Base-by-base conservation (phyloP, 768 basidiomycete species). In the Boletus rex-veris region DNA sequence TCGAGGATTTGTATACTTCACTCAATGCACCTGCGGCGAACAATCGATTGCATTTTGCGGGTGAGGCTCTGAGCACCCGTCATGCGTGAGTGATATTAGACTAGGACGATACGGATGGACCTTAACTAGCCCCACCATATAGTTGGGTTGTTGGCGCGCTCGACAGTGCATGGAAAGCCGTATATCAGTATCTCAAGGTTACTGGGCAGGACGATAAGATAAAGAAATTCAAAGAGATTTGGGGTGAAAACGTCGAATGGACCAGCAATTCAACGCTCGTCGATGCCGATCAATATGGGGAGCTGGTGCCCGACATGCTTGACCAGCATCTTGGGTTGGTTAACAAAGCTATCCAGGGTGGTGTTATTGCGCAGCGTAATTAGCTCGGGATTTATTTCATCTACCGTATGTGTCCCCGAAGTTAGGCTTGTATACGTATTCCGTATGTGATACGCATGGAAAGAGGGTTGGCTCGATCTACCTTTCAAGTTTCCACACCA, bases 71-170 rank as follows among this genome's bases (percentile, higher is more conserved):
- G 11, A 62, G 61, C 38, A 58, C 56, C 2, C 53, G 47, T 36
- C 60, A 62, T 5, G 50, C 36, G 59, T 61, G 18, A 52, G 60
- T 58, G 42, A 31, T n/a, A 24, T 40, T 2, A 7, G 6, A 31
- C 14, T 1, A 24, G 21, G 73, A 74, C 50, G 66, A 64, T 56
- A n/a, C 2, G 48, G 3, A 38, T 1, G 5, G 15, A 7, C 10
- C 7, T 11, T 31, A 5, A 44, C 45, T 16, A 14, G 33, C n/a
- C 9, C 19, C 64, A 36, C 53, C 58, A 48, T 36, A 3, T 42
- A 71, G 72, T 2, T 77, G 76, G 75, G 67, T 75, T 2, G 72
- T 67, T 4, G 74, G 76, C 12, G 76, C 45, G 52, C 64, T 77
- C 11, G 72, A 75, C 44, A 73, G 73, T 21, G 66, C 70, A 3